Base-by-base conservation (phyloP, 2,329 filamentous ascomycete genomes). In the Rhynchosporium graminicola region DNA sequence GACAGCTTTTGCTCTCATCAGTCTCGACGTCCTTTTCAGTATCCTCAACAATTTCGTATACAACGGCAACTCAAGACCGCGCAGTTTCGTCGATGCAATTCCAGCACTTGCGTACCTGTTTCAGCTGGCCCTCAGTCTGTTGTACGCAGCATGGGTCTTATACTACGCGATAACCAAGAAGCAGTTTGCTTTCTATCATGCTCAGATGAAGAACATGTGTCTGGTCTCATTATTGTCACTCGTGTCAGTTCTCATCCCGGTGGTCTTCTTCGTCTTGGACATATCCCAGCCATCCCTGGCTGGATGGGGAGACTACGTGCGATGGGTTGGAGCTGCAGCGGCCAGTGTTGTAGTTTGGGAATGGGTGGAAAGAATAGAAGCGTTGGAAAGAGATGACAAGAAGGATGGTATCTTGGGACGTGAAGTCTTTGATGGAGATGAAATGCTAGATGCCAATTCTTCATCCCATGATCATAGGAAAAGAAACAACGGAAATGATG, bases 1-100 rank as follows among this genome's bases (percentile, higher is more conserved):
- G 94, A 92, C 94, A 15, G 95, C 94, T 1, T 97, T 98, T 74
- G 92, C 90, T 3, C 84, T 99, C 62, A 97, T 99, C 72, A 85
- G 92, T 0, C 83, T 97, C 63, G 94, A 98, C 74, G 88, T 94
- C 48, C 86, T 93, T 10, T 99, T 99, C 76, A 93, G 90, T 72
- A 92, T 90, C 54, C 83, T 98, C 63, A 96, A 97, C 79, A 95
- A 90, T 71, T 98, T 98, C 72, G 75, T 85, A 57, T 82, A 83
- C 36, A 79, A 83, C 57, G 80, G 83, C 40, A 82, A 78, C 54
- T 81, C 82, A 26, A 83, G 87, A 63, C 91, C 91, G 1, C 82
- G 87, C 46, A 87, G 87, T 67, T 97, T 97, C 72, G 88, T 89
- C 48, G 91, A 97, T 72, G 93, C 94, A 12, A 89, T 99, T 42